These are phyloP conservation scores for Hemileccinum rubropunctum DNA, from an alignment of 768 basidiomycete species.

Conservation along the genomic window DNA sequence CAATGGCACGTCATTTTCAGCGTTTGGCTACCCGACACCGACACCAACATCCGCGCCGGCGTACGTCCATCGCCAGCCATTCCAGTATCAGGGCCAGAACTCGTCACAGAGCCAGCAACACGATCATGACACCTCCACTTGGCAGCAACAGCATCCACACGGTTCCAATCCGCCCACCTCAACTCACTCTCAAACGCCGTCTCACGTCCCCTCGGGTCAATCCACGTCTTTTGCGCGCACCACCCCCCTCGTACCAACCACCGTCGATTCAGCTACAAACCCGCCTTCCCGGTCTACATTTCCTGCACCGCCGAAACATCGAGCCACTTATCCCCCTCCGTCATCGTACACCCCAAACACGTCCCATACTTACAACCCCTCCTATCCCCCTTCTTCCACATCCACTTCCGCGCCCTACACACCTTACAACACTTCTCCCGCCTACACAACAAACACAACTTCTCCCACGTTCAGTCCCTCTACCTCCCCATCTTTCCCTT, in stretches of 20 bases:
- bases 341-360: slow-evolving; percentile 23
- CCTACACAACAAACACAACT: slow-evolving; percentile 6
- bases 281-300: slow-evolving; percentile 10
- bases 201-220: slow-evolving; percentile 14
- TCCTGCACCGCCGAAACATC: slow-evolving; percentile 20
- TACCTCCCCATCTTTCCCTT: slow-evolving; percentile 19
- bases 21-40: slow-evolving; percentile 23
- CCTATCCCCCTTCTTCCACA: slow-evolving; percentile 17
- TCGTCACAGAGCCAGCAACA: too few species aligned
- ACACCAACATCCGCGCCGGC: slow-evolving; percentile 20
- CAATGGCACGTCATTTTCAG: slow-evolving; percentile 18
- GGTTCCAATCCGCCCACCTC: not conserved
- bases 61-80: slow-evolving; percentile 22
- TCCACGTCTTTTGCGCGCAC: slow-evolving; percentile 24
- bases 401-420: slow-evolving; percentile 18
- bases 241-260: slow-evolving; percentile 29
- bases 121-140: slow-evolving; percentile 9
- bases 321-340: slow-evolving; percentile 15
- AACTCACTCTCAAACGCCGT: slow-evolving; percentile 3
- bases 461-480: slow-evolving; percentile 25
- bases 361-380: slow-evolving; percentile 9
- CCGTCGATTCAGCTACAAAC: slow-evolving; percentile 18
- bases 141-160: slow-evolving; percentile 27
- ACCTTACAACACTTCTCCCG: slow-evolving; percentile 20
- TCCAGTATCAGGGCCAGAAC: slow-evolving; percentile 7